phyloP scores from a whole-genome alignment of 2,329 filamentous ascomycete genomes.

The Polytolypa hystricis region DNA sequence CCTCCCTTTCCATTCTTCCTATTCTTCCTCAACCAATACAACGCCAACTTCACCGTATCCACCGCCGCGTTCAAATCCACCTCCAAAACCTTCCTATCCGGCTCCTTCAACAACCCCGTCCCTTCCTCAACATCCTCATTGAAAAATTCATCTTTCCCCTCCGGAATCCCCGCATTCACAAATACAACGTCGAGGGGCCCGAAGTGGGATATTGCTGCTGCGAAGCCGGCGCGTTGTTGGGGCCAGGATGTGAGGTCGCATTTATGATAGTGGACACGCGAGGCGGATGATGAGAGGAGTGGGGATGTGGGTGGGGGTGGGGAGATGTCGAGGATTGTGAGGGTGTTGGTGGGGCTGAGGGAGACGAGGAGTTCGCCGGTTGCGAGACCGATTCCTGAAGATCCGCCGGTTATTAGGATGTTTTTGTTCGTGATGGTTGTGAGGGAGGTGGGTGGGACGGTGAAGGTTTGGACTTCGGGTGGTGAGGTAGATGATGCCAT shows the following conservation, averaged over 20 bases:
- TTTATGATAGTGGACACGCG: conserved; percentile 23
- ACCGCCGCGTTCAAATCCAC: conserved; percentile 38
- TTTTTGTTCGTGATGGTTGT: conserved; percentile 13
- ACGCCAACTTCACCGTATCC: conserved; percentile 38
- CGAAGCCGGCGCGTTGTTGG: conserved; percentile 36
- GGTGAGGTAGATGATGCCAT: not conserved
- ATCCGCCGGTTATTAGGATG: conserved; percentile 30
- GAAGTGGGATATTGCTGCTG: conserved; percentile 30
- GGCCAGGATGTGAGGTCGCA: conserved; percentile 39
- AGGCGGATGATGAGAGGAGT: conserved; percentile 12
- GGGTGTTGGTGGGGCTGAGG: conserved; percentile 29
- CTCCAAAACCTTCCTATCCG: conserved; percentile 34
- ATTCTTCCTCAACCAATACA: conserved; percentile 36
- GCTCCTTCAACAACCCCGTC: conserved; percentile 33
- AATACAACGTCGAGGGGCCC: conserved; percentile 37
- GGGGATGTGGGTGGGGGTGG: conserved; percentile 24
- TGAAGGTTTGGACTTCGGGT: too few relatives aligned
- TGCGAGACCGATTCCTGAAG: conserved; percentile 31
- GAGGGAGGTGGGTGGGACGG: conserved; percentile 20
- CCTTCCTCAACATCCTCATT: conserved; percentile 30
- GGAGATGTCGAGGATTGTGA: conserved; percentile 31
- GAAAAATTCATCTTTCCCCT: conserved; percentile 41
- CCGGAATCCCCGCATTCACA: conserved; percentile 40
- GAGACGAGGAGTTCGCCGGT: conserved; percentile 29
- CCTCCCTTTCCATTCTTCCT: conserved; percentile 7